Evolutionary conservation across 768 basidiomycete genomes (phyloP), one percentile per base, ranked within the genome.

Genomic region (Boletus rubroflammeus): DNA sequence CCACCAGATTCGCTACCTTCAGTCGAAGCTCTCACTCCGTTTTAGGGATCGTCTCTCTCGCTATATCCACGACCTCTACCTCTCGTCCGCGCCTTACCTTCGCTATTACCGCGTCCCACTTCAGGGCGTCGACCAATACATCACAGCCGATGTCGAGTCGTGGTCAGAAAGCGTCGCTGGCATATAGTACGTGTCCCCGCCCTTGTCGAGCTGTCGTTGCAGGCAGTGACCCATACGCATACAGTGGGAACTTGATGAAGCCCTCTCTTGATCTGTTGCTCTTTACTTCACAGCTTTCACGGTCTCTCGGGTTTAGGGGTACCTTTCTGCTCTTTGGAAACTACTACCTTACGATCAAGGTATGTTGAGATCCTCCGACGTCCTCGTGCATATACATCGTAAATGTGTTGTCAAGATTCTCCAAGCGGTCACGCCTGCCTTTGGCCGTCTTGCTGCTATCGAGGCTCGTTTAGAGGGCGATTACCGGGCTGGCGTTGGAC

Each of bases 401-500:
- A 8, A 31, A 43, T 6, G 5, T 9, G 9, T 28, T 14, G 3
- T 9, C 23, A 23, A 81, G 58, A 87, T 97, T 38, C 72, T 98
- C 4, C 79, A 84, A 26, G 85, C 87, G 4, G 93, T 90, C 5
- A 94, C 96, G 0, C 96, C 95, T 0, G 89, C 94, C 0, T 98
- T 98, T 71, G 96, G 95, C 0, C 81, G 85, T 32, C 77, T 98
- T 14, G 93, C 95, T 0, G 90, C 90, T 0, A 81, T 88, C 4
- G 93, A 97, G 66, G 93, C 93, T 0, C 81, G 85, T 29, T 72
- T 98, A 31, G 82, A 98, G 63, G 96, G 96, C 13, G 96, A 97
- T 62, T 98, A 95, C 64, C 77, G 96, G 21, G 82, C 85, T 0
- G 94, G 93, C 0, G 86, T 98, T 63, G 85, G 87, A 0, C 72